Evolutionary conservation across 2,329 filamentous ascomycete species (phyloP), one percentile per base, ranked within the genome.

Genomic region (Verticillium longisporum): DNA sequence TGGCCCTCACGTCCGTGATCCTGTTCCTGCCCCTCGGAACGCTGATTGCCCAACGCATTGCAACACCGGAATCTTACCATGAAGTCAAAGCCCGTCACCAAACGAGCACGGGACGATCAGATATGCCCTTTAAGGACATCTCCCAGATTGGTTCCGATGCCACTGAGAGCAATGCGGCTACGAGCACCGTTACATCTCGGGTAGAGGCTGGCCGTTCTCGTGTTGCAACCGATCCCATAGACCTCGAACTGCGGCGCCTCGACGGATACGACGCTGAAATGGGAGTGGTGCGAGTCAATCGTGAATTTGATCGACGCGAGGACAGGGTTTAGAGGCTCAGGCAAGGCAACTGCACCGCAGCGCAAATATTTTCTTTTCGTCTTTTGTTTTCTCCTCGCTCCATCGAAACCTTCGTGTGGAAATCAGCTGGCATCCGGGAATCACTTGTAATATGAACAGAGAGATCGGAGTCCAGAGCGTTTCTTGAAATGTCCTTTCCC

Each of bases 21-120:
- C 68, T 83, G 57, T 75, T 84, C 45, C 75, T 85, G 0, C 81
- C 82, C 0, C 74, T 84, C 1, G 82, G 80, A 60, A 79, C 79
- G 4, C 75, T 85, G 34, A 73, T 80, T 14, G 82, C 82, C 7
- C 80, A 82, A 66, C 77, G 78, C 41, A 69, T 81, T 54, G 70
- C 74, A 21, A 66, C 65, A 55, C 68, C 67, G 9, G 57, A 60
- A 57, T 70, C 63, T 33, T 57, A 59, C 21, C 65, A 62, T 3
- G 61, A 57, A 18, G 56, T 59, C 11, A 62, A 58, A 11, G 61
- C 56, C 32, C 68, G 66, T 31, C 62, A 63, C 50, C 62, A 21
- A 10, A 55, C 54, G 1, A 60, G 60, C 41, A 70, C 71, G 26
- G 65, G 68, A 3, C 31, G 45, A 18, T 61, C 58, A 15, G 55